Percentiles rank a stretch among this genome's conserved stretches.
These are phyloP conservation scores for Chaetomiaceae sp. DNA, from an alignment of 2,329 filamentous ascomycete species.

Conservation along the genomic window DNA sequence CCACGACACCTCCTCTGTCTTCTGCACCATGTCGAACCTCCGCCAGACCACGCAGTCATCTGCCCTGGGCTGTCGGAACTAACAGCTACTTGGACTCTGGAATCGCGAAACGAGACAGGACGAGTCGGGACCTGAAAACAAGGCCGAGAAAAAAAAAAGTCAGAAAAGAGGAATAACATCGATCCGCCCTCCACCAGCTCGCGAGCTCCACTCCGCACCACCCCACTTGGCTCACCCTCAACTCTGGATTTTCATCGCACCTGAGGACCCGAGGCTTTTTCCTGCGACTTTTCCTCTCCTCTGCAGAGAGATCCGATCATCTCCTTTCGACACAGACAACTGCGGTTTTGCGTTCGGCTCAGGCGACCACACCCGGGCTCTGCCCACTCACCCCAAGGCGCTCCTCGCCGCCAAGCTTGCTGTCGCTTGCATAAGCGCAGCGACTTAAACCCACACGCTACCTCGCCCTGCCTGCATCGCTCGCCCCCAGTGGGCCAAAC, in stretches of 20 bases:
- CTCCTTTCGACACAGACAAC: conserved; percentile 13
- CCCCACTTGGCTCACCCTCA: conserved; percentile 19
- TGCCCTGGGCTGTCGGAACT: conserved; percentile 14
- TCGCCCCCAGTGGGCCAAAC: too few species aligned
- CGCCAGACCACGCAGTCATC: conserved; percentile 21
- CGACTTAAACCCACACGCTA: conserved; percentile 17
- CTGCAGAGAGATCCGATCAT: conserved; percentile 14
- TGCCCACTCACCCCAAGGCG: conserved; percentile 28
- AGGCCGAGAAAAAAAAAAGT: neutral
- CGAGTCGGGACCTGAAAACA: neutral
- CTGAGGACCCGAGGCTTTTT: conserved; percentile 11
- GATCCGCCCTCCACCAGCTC: conserved; percentile 12
- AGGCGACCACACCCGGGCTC: conserved; percentile 21
- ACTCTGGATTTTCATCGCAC: conserved; percentile 21
- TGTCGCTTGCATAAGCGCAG: conserved; percentile 30
- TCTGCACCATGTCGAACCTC: conserved; percentile 17
- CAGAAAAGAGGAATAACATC: conserved; percentile 11
- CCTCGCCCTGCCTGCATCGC: conserved; percentile 6
- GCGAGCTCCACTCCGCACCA: conserved; percentile 16
- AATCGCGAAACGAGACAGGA: neutral
- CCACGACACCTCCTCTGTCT: neutral
- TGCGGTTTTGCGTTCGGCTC: conserved; percentile 26
- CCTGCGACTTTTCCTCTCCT: conserved; percentile 6
- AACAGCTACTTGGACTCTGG: conserved; percentile 9
- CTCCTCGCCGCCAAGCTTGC: conserved; percentile 27